These are phyloP conservation scores for Teratosphaeria gauchensis DNA, from an alignment of 2,329 filamentous ascomycete genomes.

Conservation along the genomic window DNA sequence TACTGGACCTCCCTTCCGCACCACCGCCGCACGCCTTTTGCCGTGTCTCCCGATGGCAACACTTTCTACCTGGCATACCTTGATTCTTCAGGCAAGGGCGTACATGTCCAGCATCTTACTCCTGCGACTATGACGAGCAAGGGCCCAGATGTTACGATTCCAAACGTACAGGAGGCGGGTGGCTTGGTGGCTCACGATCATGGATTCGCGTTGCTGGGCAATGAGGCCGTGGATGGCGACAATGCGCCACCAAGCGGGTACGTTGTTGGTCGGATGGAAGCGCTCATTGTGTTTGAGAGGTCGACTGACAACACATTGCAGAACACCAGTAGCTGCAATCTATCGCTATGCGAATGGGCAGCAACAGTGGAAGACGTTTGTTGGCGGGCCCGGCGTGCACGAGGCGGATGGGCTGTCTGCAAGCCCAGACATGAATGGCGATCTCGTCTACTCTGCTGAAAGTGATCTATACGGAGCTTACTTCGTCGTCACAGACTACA, in stretches of 20 bases:
- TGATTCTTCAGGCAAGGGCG: constrained; percentile 44
- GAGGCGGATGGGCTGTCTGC: constrained; percentile 37
- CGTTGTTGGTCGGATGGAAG: too few relatives aligned
- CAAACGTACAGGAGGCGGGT: constrained; percentile 49
- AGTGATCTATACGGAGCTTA: constrained; percentile 52
- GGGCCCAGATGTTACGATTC: constrained; percentile 43
- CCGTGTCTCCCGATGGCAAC: constrained; percentile 51
- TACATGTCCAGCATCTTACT: constrained; percentile 50
- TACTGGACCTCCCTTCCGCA: constrained; percentile 55
- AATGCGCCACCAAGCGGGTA: constrained; percentile 37
- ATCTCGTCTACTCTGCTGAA: constrained; percentile 50
- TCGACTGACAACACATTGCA: too few relatives aligned
- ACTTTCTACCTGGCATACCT: constrained; percentile 53
- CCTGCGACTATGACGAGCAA: constrained; percentile 45
- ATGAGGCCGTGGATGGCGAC: constrained; percentile 43
- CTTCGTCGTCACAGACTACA: constrained; percentile 52
- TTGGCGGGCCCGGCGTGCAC: constrained; percentile 49
- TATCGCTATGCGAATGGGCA: constrained; percentile 48
- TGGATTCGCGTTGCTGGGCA: constrained; percentile 53
- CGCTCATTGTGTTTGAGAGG: too few relatives aligned
- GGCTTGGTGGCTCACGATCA: constrained; percentile 54
- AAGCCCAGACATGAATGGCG: constrained; percentile 52
- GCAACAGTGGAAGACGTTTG: constrained; percentile 49
- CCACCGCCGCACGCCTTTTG: constrained; percentile 53
- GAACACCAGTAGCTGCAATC: constrained; percentile 46